Conservation (phyloP, 2,329 filamentous ascomycete species). For the Lecanicillium sp. region DNA sequence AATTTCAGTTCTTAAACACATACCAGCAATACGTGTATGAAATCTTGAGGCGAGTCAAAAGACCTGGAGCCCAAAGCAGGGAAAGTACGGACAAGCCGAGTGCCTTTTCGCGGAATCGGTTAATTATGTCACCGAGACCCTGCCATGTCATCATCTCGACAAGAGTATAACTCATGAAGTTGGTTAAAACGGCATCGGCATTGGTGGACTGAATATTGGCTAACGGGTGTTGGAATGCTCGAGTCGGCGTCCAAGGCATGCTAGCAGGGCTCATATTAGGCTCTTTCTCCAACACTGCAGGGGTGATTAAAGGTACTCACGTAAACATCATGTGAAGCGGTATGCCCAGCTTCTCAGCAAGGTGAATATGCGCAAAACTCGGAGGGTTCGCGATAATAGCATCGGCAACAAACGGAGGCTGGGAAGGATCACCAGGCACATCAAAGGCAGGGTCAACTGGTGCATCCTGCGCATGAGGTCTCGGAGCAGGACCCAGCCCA, state of each 20-base stretch:
- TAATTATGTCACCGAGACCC: constrained; percentile 83
- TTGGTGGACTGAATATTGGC: constrained; percentile 74
- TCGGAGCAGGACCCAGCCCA: constrained; percentile 44
- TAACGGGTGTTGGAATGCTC: constrained; percentile 77
- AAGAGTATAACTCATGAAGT: constrained; percentile 75
- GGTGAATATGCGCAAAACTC: constrained; percentile 68
- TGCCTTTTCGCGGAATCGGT: constrained; percentile 69
- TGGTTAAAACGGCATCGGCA: constrained; percentile 68
- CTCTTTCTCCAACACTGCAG: neutral
- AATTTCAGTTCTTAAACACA: constrained; percentile 8
- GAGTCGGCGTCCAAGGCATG: constrained; percentile 86
- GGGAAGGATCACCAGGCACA: constrained; percentile 31
- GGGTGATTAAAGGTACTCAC: constrained; percentile 35
- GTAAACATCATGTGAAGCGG: constrained; percentile 87
- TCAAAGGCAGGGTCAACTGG: constrained; percentile 29
- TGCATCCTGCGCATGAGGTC: constrained; percentile 38
- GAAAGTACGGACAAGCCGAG: constrained; percentile 72
- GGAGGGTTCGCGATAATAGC: constrained; percentile 74
- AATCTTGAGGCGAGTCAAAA: constrained; percentile 66
- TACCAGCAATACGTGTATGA: constrained; percentile 88
- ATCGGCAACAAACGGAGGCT: constrained; percentile 71
- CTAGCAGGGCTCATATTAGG: constrained; percentile 53
- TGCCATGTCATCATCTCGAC: constrained; percentile 94
- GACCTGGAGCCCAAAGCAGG: constrained; percentile 73
- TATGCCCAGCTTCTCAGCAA: constrained; percentile 67